A percentile compares a stretch with the other conserved stretches of the same genome.
phyloP scores from a whole-genome alignment of 148 eudicot genomes.

The Diospyros lotus region DNA sequence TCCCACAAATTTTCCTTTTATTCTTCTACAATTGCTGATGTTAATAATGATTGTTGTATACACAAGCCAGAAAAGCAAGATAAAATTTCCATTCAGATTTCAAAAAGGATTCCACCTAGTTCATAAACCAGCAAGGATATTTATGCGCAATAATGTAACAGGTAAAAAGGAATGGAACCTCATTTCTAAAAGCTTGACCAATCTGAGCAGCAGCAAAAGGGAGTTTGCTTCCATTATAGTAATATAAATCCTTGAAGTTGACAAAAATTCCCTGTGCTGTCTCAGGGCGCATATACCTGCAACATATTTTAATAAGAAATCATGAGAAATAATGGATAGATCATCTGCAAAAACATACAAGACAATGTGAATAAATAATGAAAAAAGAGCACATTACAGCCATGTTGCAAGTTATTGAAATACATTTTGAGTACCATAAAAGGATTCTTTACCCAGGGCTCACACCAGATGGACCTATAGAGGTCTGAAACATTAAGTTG shows the following conservation, averaged over 20 bases:
- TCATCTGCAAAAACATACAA: background rate
- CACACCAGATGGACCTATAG: slow-evolving; percentile 84
- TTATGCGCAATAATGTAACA: background rate
- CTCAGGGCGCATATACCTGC: slow-evolving; percentile 93
- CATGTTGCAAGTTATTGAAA: background rate
- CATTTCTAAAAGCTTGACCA: slow-evolving; percentile 96
- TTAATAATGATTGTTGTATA: background rate
- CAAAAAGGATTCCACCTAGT: background rate
- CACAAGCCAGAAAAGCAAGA: background rate
- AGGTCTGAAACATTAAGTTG: slow-evolving; percentile 94
- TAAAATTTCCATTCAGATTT: background rate
- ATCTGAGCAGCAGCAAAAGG: slow-evolving; percentile 98
- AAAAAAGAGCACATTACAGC: background rate
- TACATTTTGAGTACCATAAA: background rate
- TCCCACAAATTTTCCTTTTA: background rate
- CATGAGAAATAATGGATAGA: background rate
- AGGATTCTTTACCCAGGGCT: slow-evolving; percentile 55
- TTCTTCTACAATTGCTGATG: background rate
- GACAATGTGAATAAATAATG: background rate
- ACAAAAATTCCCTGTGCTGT: slow-evolving; percentile 98
- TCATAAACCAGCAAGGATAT: background rate
- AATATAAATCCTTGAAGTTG: slow-evolving; percentile 92
- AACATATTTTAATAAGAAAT: slow-evolving; percentile 4
- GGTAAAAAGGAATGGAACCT: slow-evolving; percentile 37
- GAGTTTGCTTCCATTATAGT: slow-evolving; percentile 89